A percentile compares a stretch with the other conserved stretches of the same genome.
These are phyloP conservation scores for Grosmannia penicillata DNA, from an alignment of 2,329 filamentous ascomycete species.

Conservation along the genomic window DNA sequence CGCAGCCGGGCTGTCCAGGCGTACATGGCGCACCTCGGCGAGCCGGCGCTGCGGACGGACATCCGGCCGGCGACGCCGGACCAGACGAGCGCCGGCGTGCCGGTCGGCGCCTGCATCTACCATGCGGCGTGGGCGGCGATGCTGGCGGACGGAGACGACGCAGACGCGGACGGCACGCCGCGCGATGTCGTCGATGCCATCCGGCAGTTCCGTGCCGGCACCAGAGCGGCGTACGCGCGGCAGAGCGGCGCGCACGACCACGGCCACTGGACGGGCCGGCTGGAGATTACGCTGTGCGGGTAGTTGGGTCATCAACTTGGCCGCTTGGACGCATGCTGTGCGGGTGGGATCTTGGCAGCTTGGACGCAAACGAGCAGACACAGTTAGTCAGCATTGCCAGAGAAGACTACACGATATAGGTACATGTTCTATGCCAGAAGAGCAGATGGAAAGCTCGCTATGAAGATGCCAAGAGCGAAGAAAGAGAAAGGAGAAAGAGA, in stretches of 20 bases:
- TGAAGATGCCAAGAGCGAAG: background rate
- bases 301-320: too few relatives aligned
- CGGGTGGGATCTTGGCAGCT: too few relatives aligned
- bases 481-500: background rate
- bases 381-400: too few relatives aligned
- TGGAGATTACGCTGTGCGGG: slow-evolving; percentile 17
- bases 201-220: slow-evolving; percentile 22
- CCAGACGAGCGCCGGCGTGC: slow-evolving; percentile 35
- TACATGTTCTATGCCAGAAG: too few relatives aligned
- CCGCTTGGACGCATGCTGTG: too few relatives aligned
- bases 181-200: slow-evolving; percentile 26
- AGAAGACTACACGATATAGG: too few relatives aligned
- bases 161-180: slow-evolving; percentile 17
- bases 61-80: slow-evolving; percentile 31
- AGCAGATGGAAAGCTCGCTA: too few relatives aligned
- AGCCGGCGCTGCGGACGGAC: slow-evolving; percentile 17
- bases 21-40: slow-evolving; percentile 30
- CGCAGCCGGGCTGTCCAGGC: slow-evolving; percentile 25
- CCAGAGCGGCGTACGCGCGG: slow-evolving; percentile 15
- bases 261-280: slow-evolving; percentile 22
- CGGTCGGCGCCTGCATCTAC: slow-evolving; percentile 28
- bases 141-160: slow-evolving; percentile 11
- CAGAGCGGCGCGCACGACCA: slow-evolving; percentile 11
- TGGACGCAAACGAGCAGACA: too few relatives aligned
- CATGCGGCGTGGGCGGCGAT: slow-evolving; percentile 37